Evolutionary conservation across 2,329 filamentous ascomycete species (phyloP), one percentile per base, ranked within the genome.

Genomic region (Epicoccum nigrum): DNA sequence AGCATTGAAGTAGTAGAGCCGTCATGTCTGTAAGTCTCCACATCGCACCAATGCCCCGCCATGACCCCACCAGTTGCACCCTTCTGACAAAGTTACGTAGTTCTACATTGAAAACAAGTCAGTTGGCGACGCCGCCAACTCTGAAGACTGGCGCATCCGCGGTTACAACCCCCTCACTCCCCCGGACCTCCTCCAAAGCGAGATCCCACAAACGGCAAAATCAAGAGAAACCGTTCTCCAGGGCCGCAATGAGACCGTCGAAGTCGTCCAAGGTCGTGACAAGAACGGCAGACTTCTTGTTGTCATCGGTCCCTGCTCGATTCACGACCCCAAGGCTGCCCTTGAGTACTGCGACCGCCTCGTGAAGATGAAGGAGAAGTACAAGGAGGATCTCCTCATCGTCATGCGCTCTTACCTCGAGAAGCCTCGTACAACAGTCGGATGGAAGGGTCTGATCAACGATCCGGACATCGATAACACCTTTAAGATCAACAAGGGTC

Each of bases 361-460:
- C 57, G 74, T 95, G 62, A 81, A 85, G 69, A 81, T 95, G 67
- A 92, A 93, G 76, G 85, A 92, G 72, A 94, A 95, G 79, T 88
- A 96, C 79, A 83, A 89, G 73, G 84, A 92, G 68, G 91, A 97
- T 71, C 83, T 99, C 30, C 82, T 95, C 65, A 94, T 99, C 63
- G 88, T 99, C 56, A 99, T 99, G 94, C 89, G 94, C 64, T 90
- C 91, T 59, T 99, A 99, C 83, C 86, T 99, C 54, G 94, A 99
- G 83, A 99, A 99, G 83, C 94, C 94, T 17, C 87, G 94, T 59
- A 99, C 94, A 21, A 99, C 94, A 0, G 91, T 99, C 21, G 94
- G 94, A 63, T 99, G 94, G 94, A 99, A 99, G 81, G 94, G 94
- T 41, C 80, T 99, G 65, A 96, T 99, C 79, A 97, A 99, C 74